These are phyloP conservation scores for Selaginella moellendorffii DNA, from an alignment of 75 land plant genomes.

Conservation along the genomic window DNA sequence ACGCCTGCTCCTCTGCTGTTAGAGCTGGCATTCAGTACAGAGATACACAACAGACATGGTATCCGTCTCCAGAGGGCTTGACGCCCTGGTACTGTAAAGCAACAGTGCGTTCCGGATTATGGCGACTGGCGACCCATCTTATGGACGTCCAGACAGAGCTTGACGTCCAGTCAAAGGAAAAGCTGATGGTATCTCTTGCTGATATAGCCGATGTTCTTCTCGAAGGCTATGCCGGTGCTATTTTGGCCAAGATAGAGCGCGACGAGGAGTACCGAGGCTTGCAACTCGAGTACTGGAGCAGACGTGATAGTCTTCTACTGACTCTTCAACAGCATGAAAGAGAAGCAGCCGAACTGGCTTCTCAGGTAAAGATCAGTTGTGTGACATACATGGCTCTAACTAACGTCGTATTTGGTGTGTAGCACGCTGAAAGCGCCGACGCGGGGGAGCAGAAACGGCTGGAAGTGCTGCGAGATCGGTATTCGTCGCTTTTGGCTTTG, in stretches of 20 bases:
- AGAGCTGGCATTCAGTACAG: constrained; percentile 43
- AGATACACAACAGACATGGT: constrained; percentile 65
- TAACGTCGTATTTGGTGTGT: not conserved
- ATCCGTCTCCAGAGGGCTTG: constrained; percentile 86
- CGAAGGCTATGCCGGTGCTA: constrained; percentile 60
- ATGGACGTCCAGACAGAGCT: constrained; percentile 49
- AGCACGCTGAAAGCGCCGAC: constrained; percentile 16
- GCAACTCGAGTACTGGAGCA: constrained; percentile 46
- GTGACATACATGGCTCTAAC: not conserved
- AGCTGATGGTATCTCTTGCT: constrained; percentile 43
- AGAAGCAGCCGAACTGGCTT: constrained; percentile 26
- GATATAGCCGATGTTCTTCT: constrained; percentile 54
- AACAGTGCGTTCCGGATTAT: constrained; percentile 57
- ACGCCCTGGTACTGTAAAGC: constrained; percentile 79
- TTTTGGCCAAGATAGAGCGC: constrained; percentile 67
- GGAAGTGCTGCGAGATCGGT: constrained; percentile 27
- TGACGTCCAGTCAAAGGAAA: constrained; percentile 24
- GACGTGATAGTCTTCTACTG: constrained; percentile 59
- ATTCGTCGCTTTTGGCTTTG: constrained; percentile 39
- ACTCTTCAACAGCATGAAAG: constrained; percentile 49
- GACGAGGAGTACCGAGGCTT: constrained; percentile 66
- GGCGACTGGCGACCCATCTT: constrained; percentile 57
- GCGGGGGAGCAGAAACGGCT: constrained; percentile 29
- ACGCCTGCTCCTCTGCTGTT: constrained; percentile 42
- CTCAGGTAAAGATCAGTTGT: constrained; percentile 23